phyloP scores from a whole-genome alignment of 2,329 filamentous ascomycete genomes.

The Byssoonygena ceratinophila region DNA sequence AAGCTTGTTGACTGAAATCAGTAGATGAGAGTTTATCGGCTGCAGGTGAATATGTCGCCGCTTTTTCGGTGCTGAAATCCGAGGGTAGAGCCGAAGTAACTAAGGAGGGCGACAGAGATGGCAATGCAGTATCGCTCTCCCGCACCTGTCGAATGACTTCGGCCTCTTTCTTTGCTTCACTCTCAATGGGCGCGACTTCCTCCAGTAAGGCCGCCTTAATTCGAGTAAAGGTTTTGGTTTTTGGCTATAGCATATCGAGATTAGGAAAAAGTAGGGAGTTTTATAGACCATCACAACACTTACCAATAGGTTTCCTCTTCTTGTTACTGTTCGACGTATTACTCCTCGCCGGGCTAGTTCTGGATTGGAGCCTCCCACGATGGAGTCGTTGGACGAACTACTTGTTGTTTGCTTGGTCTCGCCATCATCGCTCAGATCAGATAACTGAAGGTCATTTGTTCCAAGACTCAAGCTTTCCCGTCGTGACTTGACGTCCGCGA shows the following conservation, averaged over 20 bases:
- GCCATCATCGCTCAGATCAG: constrained; percentile 66
- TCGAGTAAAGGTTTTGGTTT: constrained; percentile 89
- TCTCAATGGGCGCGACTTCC: constrained; percentile 76
- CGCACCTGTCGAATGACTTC: constrained; percentile 93
- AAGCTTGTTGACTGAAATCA: constrained; percentile 64
- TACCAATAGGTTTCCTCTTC: constrained; percentile 80
- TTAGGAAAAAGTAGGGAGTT: constrained; percentile 1
- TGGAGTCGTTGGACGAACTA: constrained; percentile 23
- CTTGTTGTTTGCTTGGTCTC: constrained; percentile 40
- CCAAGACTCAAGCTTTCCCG: constrained; percentile 85
- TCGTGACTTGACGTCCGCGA: constrained; percentile 46
- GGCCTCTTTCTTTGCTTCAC: constrained; percentile 79
- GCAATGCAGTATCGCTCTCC: constrained; percentile 65
- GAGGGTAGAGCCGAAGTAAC: constrained; percentile 28
- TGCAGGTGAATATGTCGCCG: constrained; percentile 20
- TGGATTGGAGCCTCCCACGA: constrained; percentile 24
- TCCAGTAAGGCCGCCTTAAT: constrained; percentile 84
- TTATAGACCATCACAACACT: constrained; percentile 27
- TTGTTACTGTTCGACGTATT: constrained; percentile 69
- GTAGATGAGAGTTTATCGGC: constrained; percentile 42
- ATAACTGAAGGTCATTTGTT: constrained; percentile 76
- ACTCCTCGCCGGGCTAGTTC: constrained; percentile 59
- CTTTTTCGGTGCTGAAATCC: constrained; percentile 16
- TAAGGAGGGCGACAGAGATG: constrained; percentile 36
- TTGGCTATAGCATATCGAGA: constrained; percentile 52